A percentile compares a stretch with the other conserved stretches of the same genome.
phyloP scores from a whole-genome alignment of 495 filamentous ascomycete species.

The Daldinia grandis region DNA sequence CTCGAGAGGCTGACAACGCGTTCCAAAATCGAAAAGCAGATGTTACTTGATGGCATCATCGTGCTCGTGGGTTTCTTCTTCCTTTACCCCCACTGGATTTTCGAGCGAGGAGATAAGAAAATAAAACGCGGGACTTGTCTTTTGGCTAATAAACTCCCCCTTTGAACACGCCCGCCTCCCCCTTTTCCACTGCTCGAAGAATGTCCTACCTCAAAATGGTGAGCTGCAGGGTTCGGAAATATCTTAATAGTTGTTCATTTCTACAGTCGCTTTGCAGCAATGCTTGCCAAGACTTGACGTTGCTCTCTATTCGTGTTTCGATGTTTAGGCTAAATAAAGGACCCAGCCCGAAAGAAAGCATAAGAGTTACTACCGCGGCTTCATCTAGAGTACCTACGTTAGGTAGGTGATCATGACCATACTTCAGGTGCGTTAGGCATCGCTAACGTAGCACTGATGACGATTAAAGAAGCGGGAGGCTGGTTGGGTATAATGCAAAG shows the following conservation, averaged over 20 bases:
- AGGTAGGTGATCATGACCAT: conserved; percentile 28
- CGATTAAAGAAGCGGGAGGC: conserved; percentile 13
- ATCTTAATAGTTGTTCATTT: neutral
- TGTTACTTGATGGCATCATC: conserved; percentile 38
- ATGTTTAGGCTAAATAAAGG: conserved; percentile 33
- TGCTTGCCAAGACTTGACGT: conserved; percentile 20
- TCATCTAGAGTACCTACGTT: conserved; percentile 11
- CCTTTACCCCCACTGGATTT: conserved; percentile 25
- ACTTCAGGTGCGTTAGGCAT: conserved; percentile 28
- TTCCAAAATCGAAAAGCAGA: conserved; percentile 20
- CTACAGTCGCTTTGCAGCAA: conserved; percentile 13
- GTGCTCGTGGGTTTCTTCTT: neutral
- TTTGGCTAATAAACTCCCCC: conserved; percentile 17
- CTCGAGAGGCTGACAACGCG: conserved; percentile 12
- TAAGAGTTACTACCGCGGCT: conserved; percentile 10
- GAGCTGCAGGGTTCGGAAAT: conserved; percentile 11
- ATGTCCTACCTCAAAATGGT: neutral
- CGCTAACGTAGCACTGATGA: conserved; percentile 37
- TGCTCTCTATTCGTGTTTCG: conserved; percentile 17
- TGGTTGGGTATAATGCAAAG: conserved; percentile 5
- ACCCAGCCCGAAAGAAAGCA: conserved; percentile 11
- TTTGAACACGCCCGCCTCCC: neutral
- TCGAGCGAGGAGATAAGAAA: conserved; percentile 36
- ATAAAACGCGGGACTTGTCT: conserved; percentile 29
- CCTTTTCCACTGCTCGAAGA: neutral